A percentile compares a stretch with the other conserved stretches of the same genome.
Conservation (phyloP, 2,329 filamentous ascomycete species). For the Chaetomium globosum region DNA sequence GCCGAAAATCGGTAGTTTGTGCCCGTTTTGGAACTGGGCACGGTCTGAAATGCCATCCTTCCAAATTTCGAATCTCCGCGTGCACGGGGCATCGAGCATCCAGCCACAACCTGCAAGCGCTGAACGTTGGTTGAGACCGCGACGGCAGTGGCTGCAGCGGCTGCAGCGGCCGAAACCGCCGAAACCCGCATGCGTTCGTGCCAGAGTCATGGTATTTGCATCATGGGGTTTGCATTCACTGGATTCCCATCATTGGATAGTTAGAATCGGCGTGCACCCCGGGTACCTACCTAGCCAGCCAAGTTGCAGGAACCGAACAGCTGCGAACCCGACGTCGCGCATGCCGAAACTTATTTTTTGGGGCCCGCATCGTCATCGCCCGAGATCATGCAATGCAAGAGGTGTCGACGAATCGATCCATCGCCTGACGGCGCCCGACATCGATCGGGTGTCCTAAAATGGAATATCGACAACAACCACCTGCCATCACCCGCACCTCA, state of each 20-base stretch:
- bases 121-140: neutral
- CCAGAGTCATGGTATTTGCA: neutral
- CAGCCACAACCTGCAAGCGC: neutral
- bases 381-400: neutral
- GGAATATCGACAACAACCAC: neutral
- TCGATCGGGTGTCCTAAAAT: neutral
- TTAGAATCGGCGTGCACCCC: neutral
- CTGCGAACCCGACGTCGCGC: neutral
- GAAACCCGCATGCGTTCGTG: neutral
- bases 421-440: neutral
- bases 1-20: neutral
- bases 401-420: neutral
- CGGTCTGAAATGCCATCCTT: neutral
- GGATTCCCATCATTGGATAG: too few relatives aligned
- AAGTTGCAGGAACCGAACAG: neutral
- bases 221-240: neutral
- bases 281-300: neutral
- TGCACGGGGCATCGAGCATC: neutral
- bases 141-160: constrained; percentile 14
- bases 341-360: neutral
- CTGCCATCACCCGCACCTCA: constrained; percentile 18
- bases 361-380: too few relatives aligned
- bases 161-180: neutral
- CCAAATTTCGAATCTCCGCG: constrained; percentile 1
- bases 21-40: constrained; percentile 5